Percentiles rank a stretch among this genome's conserved stretches.
Conservation (phyloP, 805 yeast species). For the Metschnikowia hibisci region DNA sequence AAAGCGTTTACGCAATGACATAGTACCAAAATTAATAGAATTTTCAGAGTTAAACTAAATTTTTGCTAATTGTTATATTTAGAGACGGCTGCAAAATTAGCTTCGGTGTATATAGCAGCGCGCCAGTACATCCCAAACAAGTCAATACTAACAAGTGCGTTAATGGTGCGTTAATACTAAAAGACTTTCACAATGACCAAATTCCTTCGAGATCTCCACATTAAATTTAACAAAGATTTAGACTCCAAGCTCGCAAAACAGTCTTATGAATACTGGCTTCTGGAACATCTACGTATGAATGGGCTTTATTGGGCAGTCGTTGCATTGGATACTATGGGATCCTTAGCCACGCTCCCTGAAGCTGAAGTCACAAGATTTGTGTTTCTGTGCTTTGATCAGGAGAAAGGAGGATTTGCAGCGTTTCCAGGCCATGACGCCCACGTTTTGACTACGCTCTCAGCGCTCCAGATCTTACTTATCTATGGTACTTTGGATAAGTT, state of each 20-base stretch:
- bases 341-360: slow-evolving; percentile 51
- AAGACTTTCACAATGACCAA: background rate
- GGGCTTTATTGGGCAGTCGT: slow-evolving; percentile 96
- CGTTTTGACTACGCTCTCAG: slow-evolving; percentile 78
- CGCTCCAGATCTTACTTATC: slow-evolving; percentile 71
- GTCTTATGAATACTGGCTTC: slow-evolving; percentile 78
- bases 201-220: slow-evolving; percentile 22
- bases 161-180: background rate
- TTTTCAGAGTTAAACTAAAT: too few species aligned
- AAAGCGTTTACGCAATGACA: too few species aligned
- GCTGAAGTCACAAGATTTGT: slow-evolving; percentile 68
- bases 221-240: slow-evolving; percentile 32
- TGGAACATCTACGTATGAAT: slow-evolving; percentile 84
- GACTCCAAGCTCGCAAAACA: slow-evolving; percentile 33
- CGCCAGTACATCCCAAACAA: background rate
- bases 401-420: slow-evolving; percentile 82
- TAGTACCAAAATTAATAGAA: too few species aligned
- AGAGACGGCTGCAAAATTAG: too few species aligned
- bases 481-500: slow-evolving; percentile 49
- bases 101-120: background rate
- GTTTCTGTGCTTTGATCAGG: slow-evolving; percentile 54
- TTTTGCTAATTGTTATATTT: too few species aligned
- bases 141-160: too few species aligned
- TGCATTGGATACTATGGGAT: slow-evolving; percentile 60
- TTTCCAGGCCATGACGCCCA: slow-evolving; percentile 90